Percentiles rank a stretch among this genome's conserved stretches.
Evolutionary conservation across 164 flowering plant genomes (phyloP).

Genomic region (Nelumbo lutea): DNA sequence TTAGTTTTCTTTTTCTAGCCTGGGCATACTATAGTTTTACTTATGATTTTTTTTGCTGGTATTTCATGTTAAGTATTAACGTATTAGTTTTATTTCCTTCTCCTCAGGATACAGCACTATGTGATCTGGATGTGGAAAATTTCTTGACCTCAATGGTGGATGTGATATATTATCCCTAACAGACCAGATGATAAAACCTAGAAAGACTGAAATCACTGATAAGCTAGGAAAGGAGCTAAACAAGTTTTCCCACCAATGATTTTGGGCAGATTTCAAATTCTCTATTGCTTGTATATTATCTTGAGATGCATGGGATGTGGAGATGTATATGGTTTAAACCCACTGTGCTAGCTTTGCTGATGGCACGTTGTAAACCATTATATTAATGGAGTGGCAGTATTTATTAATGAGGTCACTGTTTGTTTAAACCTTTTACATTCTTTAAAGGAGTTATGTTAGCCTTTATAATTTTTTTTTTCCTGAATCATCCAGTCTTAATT

Average conservation of each 20-base stretch:
- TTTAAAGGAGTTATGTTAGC: background rate
- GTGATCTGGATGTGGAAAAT: conserved; percentile 65
- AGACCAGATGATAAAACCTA: conserved; percentile 96
- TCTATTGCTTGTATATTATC: conserved; percentile 18
- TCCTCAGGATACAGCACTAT: conserved; percentile 53
- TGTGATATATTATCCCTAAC: conserved; percentile 56
- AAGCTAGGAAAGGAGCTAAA: conserved; percentile 91
- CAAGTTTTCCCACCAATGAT: conserved; percentile 74
- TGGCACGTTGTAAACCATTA: conserved; percentile 88
- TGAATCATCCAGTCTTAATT: conserved; percentile 20
- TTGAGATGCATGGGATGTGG: conserved; percentile 1
- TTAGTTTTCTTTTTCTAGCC: too few species aligned
- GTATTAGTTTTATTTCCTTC: conserved; percentile 37
- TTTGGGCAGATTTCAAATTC: conserved; percentile 9
- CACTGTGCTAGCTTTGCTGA: background rate
- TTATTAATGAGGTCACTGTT: conserved; percentile 64
- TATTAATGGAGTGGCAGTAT: conserved; percentile 91
- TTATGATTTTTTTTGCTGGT: background rate
- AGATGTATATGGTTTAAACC: conserved; percentile 6
- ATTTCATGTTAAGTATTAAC: conserved; percentile 18
- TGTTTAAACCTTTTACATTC: conserved; percentile 18
- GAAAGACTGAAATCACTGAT: conserved; percentile 96
- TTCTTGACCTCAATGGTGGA: conserved; percentile 66
- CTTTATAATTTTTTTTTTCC: background rate
- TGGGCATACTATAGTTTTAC: background rate